Conservation (phyloP, 2,329 filamentous ascomycete species). For the Ophidiomyces ophidiicola region DNA sequence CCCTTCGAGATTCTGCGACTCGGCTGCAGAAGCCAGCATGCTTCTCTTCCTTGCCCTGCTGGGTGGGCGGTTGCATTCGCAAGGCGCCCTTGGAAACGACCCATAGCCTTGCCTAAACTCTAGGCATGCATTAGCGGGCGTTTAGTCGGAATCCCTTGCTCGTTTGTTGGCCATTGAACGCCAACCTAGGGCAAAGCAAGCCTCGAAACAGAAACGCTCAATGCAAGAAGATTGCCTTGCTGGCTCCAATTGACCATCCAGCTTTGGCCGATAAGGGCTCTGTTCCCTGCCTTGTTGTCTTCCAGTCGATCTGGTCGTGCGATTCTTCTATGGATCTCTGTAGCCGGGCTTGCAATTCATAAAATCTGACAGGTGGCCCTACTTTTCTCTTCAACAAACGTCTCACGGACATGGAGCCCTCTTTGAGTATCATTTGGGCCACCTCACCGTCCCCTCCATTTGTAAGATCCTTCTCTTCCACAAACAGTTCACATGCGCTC, state of each 20-base stretch:
- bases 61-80: constrained; percentile 7
- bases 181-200: constrained; percentile 7
- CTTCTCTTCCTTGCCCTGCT: no score
- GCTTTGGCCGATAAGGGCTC: not conserved
- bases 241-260: constrained; percentile 10
- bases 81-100: constrained; percentile 8
- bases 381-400: not conserved
- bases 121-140: constrained; percentile 10
- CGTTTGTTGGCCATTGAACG: constrained; percentile 5
- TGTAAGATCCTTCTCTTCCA: no score
- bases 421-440: no score
- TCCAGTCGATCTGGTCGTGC: not conserved
- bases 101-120: no score
- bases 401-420: not conserved
- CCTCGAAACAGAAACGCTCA: not conserved
- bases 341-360: not conserved
- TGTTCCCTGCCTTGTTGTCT: not conserved
- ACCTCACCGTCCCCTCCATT: not conserved
- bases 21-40: no score
- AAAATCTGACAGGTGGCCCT: constrained; percentile 13
- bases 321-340: not conserved
- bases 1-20: no score
- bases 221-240: constrained; percentile 4
- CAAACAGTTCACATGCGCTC: constrained; percentile 1
- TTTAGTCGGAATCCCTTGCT: constrained; percentile 3